Evolutionary conservation across 2,329 filamentous ascomycete species (phyloP), one percentile per base, ranked within the genome.

Genomic region (Xylaria arbuscula): DNA sequence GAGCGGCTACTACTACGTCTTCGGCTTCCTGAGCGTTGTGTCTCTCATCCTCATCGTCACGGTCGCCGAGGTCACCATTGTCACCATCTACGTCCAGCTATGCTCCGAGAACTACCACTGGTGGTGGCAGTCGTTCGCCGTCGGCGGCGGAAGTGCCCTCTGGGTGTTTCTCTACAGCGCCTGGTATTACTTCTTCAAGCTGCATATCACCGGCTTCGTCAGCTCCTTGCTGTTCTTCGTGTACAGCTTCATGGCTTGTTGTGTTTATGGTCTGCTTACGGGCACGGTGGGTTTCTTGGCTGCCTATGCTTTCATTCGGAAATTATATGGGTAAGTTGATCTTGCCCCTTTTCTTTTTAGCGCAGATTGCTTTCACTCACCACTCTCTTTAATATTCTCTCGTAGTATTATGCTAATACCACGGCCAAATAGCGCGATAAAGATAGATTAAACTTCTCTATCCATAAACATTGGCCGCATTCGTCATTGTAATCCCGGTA

Each of bases 41-140:
- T 90, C 86, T 28, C 82, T 88, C 11, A 91, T 96, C 66, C 81
- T 96, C 9, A 84, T 93, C 36, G 80, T 96, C 50, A 93, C 92
- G 0, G 88, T 97, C 36, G 89, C 93, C 73, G 92, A 96, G 81
- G 92, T 94, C 60, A 94, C 92, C 0, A 88, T 97, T 24, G 93
- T 97, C 67, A 90, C 90, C 1, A 91, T 93, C 17, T 97, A 97
- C 80, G 87, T 92, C 56, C 91, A 93, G 81, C 87, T 97, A 19
- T 95, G 93, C 81, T 86, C 89, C 1, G 93, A 97, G 86, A 94
- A 97, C 79, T 91, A 96, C 80, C 88, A 93, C 78, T 97, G 93
- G 93, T 96, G 92, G 92, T 97, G 93, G 93, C 92, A 93, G 78
- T 93, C 91, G 60, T 96, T 97, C 82, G 81, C 93, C 57, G 88